phyloP scores from a whole-genome alignment of 2,329 filamentous ascomycete species.

The Aspergillus awamori region DNA sequence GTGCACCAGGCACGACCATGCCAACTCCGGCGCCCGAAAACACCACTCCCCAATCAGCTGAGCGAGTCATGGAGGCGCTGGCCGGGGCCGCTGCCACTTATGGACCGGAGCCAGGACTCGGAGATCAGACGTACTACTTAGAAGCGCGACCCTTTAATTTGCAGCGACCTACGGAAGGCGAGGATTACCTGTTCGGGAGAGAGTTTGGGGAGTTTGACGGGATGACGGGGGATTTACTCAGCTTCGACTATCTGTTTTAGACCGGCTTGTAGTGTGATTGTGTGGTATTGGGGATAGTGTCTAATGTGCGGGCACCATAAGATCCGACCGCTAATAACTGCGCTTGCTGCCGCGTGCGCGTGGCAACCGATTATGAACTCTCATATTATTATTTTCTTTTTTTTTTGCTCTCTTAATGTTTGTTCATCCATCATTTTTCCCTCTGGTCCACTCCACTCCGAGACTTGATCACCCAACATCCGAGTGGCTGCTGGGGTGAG shows the following conservation, averaged over 20 bases:
- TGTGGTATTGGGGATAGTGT: not conserved
- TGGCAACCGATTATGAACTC: not conserved
- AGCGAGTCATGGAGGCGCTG: not conserved
- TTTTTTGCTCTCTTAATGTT: not conserved
- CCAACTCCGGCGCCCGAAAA: not conserved
- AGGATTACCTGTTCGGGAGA: not conserved
- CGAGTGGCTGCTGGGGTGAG: not conserved
- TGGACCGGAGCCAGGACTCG: not conserved
- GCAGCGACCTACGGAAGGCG: not conserved
- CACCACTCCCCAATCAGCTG: not conserved
- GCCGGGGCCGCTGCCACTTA: not conserved
- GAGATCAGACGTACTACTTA: conserved; percentile 2
- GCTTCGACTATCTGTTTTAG: conserved; percentile 3
- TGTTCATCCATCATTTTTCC: not conserved
- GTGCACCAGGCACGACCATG: not conserved
- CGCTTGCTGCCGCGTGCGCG: not conserved
- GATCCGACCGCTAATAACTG: not conserved
- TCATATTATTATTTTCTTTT: not conserved
- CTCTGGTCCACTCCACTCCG: not conserved
- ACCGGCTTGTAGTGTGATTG: not conserved
- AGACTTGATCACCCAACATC: not conserved
- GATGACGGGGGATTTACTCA: conserved; percentile 1
- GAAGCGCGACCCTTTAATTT: conserved; percentile 5
- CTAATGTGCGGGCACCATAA: not conserved
- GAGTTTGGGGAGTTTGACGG: not conserved